Evolutionary conservation across 805 yeast genomes (phyloP).

Genomic region (Crinitomyces ghanaensis): DNA sequence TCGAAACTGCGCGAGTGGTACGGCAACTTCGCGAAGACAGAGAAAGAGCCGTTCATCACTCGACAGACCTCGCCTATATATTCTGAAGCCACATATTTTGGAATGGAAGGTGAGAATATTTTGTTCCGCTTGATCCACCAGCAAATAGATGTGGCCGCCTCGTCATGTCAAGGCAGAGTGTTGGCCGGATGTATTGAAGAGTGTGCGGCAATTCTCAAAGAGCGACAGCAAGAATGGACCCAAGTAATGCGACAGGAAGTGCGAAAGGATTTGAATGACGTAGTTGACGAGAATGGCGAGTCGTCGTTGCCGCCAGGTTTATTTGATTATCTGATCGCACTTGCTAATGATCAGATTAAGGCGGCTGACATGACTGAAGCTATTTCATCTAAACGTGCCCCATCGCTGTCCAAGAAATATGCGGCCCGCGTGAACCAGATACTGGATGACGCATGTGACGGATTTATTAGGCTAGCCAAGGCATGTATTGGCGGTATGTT

Average conservation of each 20-base stretch:
- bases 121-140: constrained; percentile 78
- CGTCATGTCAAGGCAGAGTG: constrained; percentile 69
- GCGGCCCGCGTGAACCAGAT: constrained; percentile 45
- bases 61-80: constrained; percentile 65
- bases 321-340: constrained; percentile 67
- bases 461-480: constrained; percentile 65
- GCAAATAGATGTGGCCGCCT: constrained; percentile 80
- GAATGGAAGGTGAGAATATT: constrained; percentile 66
- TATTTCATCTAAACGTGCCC: constrained; percentile 51
- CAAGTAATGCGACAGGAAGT: constrained; percentile 44
- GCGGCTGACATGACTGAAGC: constrained; percentile 62
- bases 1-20: constrained; percentile 81
- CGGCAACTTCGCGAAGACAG: constrained; percentile 52
- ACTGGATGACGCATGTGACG: constrained; percentile 59
- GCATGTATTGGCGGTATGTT: constrained; percentile 44
- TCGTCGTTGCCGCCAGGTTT: constrained; percentile 55
- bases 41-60: constrained; percentile 47
- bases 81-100: constrained; percentile 41
- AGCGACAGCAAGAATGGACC: constrained; percentile 56
- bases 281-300: constrained; percentile 29
- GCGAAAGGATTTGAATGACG: constrained; percentile 23
- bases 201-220: constrained; percentile 48
- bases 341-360: constrained; percentile 73
- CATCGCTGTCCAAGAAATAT: constrained; percentile 55
- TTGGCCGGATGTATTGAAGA: constrained; percentile 67